Base-by-base conservation (phyloP, 2,329 filamentous ascomycete species). In the Fusarium penzigii region DNA sequence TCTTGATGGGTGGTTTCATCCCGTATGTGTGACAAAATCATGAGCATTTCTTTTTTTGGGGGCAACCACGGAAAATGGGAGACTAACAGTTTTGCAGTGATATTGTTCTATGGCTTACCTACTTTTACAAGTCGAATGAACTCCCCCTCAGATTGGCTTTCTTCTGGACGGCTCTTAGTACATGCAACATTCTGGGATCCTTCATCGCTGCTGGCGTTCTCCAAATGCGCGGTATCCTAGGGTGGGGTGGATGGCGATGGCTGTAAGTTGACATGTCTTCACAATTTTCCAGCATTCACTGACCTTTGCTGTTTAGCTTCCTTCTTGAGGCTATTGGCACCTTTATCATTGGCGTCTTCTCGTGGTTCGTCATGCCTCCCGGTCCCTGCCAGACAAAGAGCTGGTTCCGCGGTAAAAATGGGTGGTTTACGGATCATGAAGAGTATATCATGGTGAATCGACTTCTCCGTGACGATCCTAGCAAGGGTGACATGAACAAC, bases 61-160 rank as follows among this genome's bases (percentile, higher is more conserved):
- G 5, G n/a, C n/a, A 2, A 5, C 1, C 1, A 16, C 0, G 8
- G 1, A 5, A 17, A 1, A 20, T 51, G 55, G n/a, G 60, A 10
- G 2, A 3, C 39, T 40, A n/a, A 40, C 39, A 16, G 16, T 40
- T 40, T 36, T 5, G 2, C 1, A 68, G 66, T 17, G 64, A 72
- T 53, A 82, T 83, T 17, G 80, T 88, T 13, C 72, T 88, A 0
- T 91, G 87, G 69, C 75, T 90, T 6, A 86, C 83, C 4, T 92
- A 92, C 68, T 92, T 87, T 70, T 92, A 91, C 72, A 91, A 83
- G 42, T 83, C 83, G 1, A 78, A 78, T 47, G 89, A 92, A 66
- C 74, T 92, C 0, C 86, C 88, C 0, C 78, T 81, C 11, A 80
- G 89, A 1, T 72, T 92, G 16, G 82, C 65, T 11, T 83, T 59